Conservation (phyloP, 805 yeast genomes). For the Teunomyces lycoperdinae region DNA sequence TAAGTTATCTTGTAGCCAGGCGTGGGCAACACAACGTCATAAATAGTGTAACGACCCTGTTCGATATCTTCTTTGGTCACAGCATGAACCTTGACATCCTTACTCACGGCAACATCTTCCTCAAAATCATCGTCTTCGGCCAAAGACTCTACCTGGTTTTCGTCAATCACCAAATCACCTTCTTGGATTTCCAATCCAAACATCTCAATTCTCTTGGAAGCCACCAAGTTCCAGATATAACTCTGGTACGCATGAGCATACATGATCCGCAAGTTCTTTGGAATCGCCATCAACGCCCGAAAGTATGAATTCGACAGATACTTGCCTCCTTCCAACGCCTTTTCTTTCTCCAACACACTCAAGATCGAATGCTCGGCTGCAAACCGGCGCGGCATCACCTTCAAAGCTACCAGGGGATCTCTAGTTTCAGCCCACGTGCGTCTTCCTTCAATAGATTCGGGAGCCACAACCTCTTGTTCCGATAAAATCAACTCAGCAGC, state of each 20-base stretch:
- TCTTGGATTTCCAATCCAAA: constrained; percentile 68
- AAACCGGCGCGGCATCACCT: constrained; percentile 82
- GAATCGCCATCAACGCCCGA: constrained; percentile 82
- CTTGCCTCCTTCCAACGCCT: constrained; percentile 40
- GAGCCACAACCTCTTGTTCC: constrained; percentile 81
- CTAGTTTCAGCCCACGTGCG: constrained; percentile 72
- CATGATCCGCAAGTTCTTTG: constrained; percentile 89
- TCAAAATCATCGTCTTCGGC: constrained; percentile 53
- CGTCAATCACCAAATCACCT: constrained; percentile 73
- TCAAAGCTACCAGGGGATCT: constrained; percentile 63
- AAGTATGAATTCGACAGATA: constrained; percentile 59
- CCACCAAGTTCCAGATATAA: constrained; percentile 88
- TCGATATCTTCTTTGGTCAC: constrained; percentile 73
- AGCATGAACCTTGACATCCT: constrained; percentile 64
- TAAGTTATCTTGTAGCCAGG: constrained; percentile 94
- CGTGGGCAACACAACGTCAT: constrained; percentile 89
- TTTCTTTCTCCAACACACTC: constrained; percentile 53
- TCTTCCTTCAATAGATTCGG: constrained; percentile 82
- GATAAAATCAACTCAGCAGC: constrained; percentile 78
- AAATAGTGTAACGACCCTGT: constrained; percentile 57
- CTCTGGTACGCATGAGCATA: constrained; percentile 98
- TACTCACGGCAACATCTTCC: constrained; percentile 65
- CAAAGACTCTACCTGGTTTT: constrained; percentile 13
- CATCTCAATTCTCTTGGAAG: constrained; percentile 68
- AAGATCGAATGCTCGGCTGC: constrained; percentile 80